phyloP scores from a whole-genome alignment of 169 alveolate genomes.

The Plasmodium berghei region DNA sequence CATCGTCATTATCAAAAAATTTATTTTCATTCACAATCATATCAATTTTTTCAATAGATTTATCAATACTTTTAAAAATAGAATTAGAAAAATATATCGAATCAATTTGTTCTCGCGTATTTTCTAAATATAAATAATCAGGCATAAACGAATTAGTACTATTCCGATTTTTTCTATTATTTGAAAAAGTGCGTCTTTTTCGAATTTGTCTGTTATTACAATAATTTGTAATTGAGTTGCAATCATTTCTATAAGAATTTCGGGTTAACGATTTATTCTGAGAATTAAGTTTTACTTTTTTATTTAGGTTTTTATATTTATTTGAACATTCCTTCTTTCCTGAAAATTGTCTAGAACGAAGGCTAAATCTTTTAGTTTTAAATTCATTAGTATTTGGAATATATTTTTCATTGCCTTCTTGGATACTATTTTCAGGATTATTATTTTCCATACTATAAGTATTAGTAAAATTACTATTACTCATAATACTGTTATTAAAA shows the following conservation, averaged over 20 bases:
- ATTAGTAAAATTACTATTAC: not conserved
- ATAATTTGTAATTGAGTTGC: not conserved
- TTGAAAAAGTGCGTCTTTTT: not conserved
- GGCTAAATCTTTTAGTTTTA: conserved; percentile 3
- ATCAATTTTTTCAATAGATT: no score
- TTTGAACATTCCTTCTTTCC: not conserved
- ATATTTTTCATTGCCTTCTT: not conserved
- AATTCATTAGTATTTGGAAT: not conserved
- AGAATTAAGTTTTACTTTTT: conserved; percentile 2
- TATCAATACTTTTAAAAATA: no score
- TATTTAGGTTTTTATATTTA: conserved; percentile 14
- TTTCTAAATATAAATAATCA: no score
- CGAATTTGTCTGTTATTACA: conserved; percentile 4
- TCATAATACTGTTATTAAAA: not conserved
- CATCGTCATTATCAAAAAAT: not conserved
- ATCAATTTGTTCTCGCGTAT: no score
- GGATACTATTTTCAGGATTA: conserved; percentile 7
- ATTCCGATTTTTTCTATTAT: no score
- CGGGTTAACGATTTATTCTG: conserved; percentile 25
- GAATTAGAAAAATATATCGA: no score
- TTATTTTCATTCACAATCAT: not conserved
- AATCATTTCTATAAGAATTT: conserved; percentile 16
- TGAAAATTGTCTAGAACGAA: not conserved
- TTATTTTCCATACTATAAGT: not conserved
- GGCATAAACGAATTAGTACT: no score